Base-by-base conservation (phyloP, 805 yeast species). In the Nematodospora valgi region DNA sequence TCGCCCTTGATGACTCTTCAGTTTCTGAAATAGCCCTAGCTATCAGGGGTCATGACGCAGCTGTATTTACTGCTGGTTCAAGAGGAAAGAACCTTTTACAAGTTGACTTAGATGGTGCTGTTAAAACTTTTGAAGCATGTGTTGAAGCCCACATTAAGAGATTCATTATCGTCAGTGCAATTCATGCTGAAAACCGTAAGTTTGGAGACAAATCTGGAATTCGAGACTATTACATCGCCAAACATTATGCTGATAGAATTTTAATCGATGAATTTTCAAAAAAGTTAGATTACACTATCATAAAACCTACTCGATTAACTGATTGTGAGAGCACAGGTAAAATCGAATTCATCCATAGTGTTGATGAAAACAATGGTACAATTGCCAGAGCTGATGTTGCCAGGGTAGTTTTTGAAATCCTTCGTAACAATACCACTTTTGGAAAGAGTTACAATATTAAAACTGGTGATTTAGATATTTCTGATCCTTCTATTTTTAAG, bases 61-160 rank as follows among this genome's bases (percentile, higher is more conserved):
- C 79, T 4, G 75, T 80, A 1, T 76, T 78, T 59, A 58, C 73
- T 25, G 84, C 82, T 0, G 85, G 85, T 6, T 76, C 82, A 2
- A 80, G 76, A 13, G 84, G 83, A 2, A 70, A 70, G 29, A 72
- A 74, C 11, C 45, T 69, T 6, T 59, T 77, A 34, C 59, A 68
- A 15, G 73, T 79, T n/a, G 86, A 80, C 46, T 58, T 78, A 39
- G 84, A 79, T 48, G 80, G 80, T 4, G 78, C 80, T 6, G 74
- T 75, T 21, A 74, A 75, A 48, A 64, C 71, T 2, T 62, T 72
- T 38, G 82, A 78, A 47, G 83, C 80, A 1, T 61, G 77, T 6
- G 68, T 68, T 27, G 40, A 47, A 28, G 72, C 67, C 12, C 55
- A 58, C 0, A 64, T 73, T 19, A 52, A 61, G 32, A 62, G 82